Conservation (phyloP, 495 filamentous ascomycete genomes). For the Hypomontagnella monticulosa region DNA sequence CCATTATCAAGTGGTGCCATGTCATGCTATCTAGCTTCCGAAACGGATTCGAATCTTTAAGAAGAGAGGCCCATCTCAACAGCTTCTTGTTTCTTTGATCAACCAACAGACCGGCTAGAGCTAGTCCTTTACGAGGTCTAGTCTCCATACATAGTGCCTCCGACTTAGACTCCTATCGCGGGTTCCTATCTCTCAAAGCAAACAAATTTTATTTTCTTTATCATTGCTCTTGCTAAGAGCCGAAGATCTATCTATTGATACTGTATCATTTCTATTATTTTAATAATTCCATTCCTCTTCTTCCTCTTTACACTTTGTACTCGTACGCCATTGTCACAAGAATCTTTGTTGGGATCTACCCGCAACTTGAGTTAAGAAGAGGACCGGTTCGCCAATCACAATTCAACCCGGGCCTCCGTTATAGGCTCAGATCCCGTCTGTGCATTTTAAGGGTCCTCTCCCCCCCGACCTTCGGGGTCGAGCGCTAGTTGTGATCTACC, state of each 20-base stretch:
- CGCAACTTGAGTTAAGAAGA: slow-evolving; percentile 14
- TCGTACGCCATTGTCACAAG: slow-evolving; percentile 13
- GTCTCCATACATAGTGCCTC: slow-evolving; percentile 33
- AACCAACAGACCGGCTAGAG: slow-evolving; percentile 16
- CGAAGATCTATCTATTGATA: slow-evolving; percentile 18
- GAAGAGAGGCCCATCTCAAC: slow-evolving; percentile 13
- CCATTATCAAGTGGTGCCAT: slow-evolving; percentile 42
- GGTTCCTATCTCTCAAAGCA: slow-evolving; percentile 26
- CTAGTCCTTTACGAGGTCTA: slow-evolving; percentile 24
- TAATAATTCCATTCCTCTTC: slow-evolving; percentile 20
- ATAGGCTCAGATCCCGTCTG: slow-evolving; percentile 36
- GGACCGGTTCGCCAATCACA: slow-evolving; percentile 41
- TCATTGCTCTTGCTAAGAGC: slow-evolving; percentile 28
- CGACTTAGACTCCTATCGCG: slow-evolving; percentile 40
- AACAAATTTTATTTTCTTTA: slow-evolving; percentile 25
- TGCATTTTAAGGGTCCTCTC: slow-evolving; percentile 42
- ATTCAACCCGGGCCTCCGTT: slow-evolving; percentile 33
- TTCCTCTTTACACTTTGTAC: slow-evolving; percentile 13
- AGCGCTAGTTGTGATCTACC: slow-evolving; percentile 35
- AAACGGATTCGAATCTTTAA: slow-evolving; percentile 19
- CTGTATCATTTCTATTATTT: slow-evolving; percentile 11
- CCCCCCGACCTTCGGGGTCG: slow-evolving; percentile 42
- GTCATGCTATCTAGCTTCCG: slow-evolving; percentile 40
- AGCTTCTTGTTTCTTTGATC: slow-evolving; percentile 15
- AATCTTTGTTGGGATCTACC: slow-evolving; percentile 22